Evolutionary conservation across 139 green algal species (phyloP).

Genomic region (Chlorella ohadii): DNA sequence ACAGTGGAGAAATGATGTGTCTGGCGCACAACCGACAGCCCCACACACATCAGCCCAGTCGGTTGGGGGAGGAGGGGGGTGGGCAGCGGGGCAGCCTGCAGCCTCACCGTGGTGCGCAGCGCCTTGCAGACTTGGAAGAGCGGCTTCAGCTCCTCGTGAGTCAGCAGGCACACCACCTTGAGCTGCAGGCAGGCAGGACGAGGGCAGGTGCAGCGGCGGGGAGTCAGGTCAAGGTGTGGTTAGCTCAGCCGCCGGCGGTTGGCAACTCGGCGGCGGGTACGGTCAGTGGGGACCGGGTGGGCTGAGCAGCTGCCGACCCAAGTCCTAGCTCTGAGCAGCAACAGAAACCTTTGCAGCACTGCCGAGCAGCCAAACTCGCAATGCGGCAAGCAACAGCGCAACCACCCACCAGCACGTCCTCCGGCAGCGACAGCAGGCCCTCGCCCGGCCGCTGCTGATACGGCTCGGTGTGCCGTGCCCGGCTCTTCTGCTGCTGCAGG

Average conservation of each 20-base stretch:
- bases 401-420: constrained; percentile 54
- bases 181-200: constrained; percentile 18
- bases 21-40: no score
- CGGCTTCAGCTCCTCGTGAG: constrained; percentile 53
- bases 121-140: constrained; percentile 55
- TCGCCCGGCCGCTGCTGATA: constrained; percentile 33
- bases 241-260: no score
- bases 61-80: no score
- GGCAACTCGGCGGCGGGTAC: no score
- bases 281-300: no score
- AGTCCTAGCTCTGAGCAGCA: no score
- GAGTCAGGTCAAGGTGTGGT: no score
- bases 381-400: background rate
- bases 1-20: no score
- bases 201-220: no score
- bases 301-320: no score
- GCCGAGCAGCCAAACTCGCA: no score
- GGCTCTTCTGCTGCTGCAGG: constrained; percentile 30
- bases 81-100: background rate
- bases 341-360: no score
- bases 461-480: constrained; percentile 15
- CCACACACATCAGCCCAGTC: background rate
- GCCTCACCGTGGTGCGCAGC: constrained; percentile 36
- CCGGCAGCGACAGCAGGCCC: constrained; percentile 50
- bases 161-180: constrained; percentile 58